Evolutionary conservation across 2,329 filamentous ascomycete species (phyloP), one percentile per base, ranked within the genome.

Genomic region (Paecilomyces niveus): DNA sequence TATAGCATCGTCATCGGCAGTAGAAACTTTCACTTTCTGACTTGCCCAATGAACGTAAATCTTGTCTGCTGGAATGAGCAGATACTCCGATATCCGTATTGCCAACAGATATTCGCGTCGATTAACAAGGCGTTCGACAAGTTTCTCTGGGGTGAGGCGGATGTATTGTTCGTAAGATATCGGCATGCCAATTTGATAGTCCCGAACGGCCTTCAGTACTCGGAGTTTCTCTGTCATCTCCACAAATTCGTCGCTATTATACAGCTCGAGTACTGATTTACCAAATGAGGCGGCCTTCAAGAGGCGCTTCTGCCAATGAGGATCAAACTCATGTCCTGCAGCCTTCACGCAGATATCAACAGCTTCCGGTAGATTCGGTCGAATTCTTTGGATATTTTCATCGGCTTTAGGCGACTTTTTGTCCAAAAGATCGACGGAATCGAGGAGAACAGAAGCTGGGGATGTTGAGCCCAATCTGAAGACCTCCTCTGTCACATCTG

Each of bases 1-100:
- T 50, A 96, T 90, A 1, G 86, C 85, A 53, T 96, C 92, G 68
- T 97, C 94, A 61, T 96, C 88, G 62, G 92, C 92, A 0, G 86
- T 83, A 0, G 92, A 92, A 2, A 89, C 79, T 26, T 92, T 89
- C 3, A 97, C 93, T 72, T 97, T 99, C 70, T 94, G 88, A 18
- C 89, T 93, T 1, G 94, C 94, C 94, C 94, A 99, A 71, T 97
- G 92, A 1, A 96, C 91, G 68, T 97, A 96, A 59, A 99, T 96
- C 57, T 87, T 85, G 72, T 95, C 92, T 0, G 92, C 89, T 0
- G 93, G 88, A 3, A 99, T 81, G 60, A 88, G 89, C 2, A 99
- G 80, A 70, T 95, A 96, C 49, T 90, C 87, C 0, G 93, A 92
- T 53, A 99, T 85, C 54, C 91, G 89, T 21, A 99, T 83, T 0